Conservation (phyloP, 2,329 filamentous ascomycete genomes). For the Penicillium frequentans region DNA sequence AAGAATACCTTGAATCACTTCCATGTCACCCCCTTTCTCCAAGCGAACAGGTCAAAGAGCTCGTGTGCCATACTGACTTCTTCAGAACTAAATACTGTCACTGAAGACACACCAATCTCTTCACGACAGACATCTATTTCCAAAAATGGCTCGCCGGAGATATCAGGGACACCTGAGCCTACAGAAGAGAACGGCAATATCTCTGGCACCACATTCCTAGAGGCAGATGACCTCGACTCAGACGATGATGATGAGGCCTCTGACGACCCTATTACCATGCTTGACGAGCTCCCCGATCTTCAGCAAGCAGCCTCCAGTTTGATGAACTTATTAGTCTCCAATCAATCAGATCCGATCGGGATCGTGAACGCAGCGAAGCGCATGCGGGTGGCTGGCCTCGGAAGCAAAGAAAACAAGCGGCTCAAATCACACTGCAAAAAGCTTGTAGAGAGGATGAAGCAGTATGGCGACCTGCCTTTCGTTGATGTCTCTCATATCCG, state of each 20-base stretch:
- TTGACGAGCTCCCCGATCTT: slow-evolving; percentile 42
- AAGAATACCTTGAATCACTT: no score
- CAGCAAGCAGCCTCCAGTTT: slow-evolving; percentile 34
- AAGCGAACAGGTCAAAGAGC: background rate
- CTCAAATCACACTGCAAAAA: slow-evolving; percentile 25
- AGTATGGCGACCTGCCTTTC: slow-evolving; percentile 34
- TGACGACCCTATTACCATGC: slow-evolving; percentile 37
- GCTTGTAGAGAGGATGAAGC: slow-evolving; percentile 24
- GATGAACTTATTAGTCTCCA: slow-evolving; percentile 38
- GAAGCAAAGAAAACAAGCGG: slow-evolving; percentile 28
- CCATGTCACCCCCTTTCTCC: background rate
- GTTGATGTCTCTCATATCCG: slow-evolving; percentile 36
- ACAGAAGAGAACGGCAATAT: slow-evolving; percentile 32
- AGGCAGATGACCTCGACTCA: slow-evolving; percentile 12
- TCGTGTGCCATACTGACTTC: slow-evolving; percentile 7
- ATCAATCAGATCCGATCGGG: slow-evolving; percentile 22
- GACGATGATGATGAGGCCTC: slow-evolving; percentile 22
- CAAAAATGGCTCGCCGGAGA: slow-evolving; percentile 8
- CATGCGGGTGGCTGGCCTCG: slow-evolving; percentile 31
- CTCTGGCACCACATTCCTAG: slow-evolving; percentile 34
- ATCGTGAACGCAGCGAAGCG: slow-evolving; percentile 31
- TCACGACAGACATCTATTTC: slow-evolving; percentile 7
- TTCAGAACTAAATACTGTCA: slow-evolving; percentile 11
- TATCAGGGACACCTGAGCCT: slow-evolving; percentile 24
- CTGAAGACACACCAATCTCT: slow-evolving; percentile 13